Evolutionary conservation across 1,284 basidiomycete species (phyloP).

Genomic region (Ganoderma lucidum): DNA sequence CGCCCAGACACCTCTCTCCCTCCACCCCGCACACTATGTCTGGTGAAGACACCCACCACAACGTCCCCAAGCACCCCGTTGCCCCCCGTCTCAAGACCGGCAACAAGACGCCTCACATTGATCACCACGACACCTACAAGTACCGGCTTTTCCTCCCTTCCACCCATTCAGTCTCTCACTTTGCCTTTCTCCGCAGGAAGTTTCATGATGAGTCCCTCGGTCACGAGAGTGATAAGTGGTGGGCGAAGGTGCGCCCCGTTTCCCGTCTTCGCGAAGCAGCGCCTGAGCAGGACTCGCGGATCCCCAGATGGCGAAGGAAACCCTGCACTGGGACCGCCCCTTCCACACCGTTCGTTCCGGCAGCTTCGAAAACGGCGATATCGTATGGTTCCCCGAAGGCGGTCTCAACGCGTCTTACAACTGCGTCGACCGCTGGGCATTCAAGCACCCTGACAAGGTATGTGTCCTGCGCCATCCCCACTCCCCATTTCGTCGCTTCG

Average conservation of each 20-base stretch:
- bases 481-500: constrained; percentile 9
- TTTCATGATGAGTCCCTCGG: constrained; percentile 80
- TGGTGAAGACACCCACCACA: constrained; percentile 32
- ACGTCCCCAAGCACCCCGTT: constrained; percentile 60
- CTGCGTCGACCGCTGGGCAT: constrained; percentile 97
- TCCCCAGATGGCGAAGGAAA: constrained; percentile 78
- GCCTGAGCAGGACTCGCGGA: constrained; percentile 14
- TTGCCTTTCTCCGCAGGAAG: constrained; percentile 24
- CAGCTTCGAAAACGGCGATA: constrained; percentile 87
- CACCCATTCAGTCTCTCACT: constrained; percentile 12
- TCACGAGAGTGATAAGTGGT: constrained; percentile 83
- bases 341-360: constrained; percentile 92
- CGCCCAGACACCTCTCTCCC: not conserved
- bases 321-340: constrained; percentile 90
- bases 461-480: constrained; percentile 21
- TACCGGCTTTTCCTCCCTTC: constrained; percentile 31
- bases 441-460: constrained; percentile 90
- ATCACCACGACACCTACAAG: constrained; percentile 79
- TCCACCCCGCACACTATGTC: constrained; percentile 26
- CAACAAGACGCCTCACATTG: constrained; percentile 74
- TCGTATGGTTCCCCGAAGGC: constrained; percentile 96
- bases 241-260: constrained; percentile 72
- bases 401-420: constrained; percentile 95
- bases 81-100: constrained; percentile 72
- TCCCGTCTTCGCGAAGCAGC: constrained; percentile 10